These are phyloP conservation scores for Pseudognaphalium luteoalbum DNA, from an alignment of 129 eudicot species.

Conservation along the genomic window DNA sequence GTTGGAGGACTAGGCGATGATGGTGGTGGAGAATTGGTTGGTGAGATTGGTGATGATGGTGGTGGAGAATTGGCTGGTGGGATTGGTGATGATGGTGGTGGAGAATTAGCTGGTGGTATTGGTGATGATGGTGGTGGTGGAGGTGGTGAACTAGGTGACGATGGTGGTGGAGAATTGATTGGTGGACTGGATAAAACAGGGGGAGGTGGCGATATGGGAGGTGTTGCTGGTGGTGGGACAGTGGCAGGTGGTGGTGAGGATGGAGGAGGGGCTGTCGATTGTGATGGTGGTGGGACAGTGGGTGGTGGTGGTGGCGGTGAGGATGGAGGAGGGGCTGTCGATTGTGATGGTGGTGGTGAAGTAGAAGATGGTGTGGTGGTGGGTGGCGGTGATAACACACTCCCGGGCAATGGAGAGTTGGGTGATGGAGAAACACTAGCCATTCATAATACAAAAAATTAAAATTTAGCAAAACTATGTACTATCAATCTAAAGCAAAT, in stretches of 20 bases:
- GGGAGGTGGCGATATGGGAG: constrained; percentile 16
- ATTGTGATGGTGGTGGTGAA: constrained; percentile 24
- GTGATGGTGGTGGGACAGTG: constrained; percentile 28
- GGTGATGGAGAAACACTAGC: constrained; percentile 41
- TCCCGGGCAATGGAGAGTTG: constrained; percentile 29
- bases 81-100: constrained; percentile 17
- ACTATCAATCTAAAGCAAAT: neutral
- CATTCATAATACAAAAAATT: constrained; percentile 30
- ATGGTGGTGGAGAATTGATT: constrained; percentile 27
- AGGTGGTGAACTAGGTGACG: constrained; percentile 23
- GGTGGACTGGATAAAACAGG: constrained; percentile 30
- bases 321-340: constrained; percentile 31
- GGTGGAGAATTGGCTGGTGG: constrained; percentile 30
- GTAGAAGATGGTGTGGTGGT: constrained; percentile 33
- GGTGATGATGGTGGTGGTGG: constrained; percentile 43
- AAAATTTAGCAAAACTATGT: constrained; percentile 10
- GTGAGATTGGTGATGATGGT: neutral
- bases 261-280: constrained; percentile 30
- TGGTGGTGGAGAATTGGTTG: constrained; percentile 32
- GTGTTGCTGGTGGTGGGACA: constrained; percentile 30
- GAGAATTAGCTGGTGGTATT: neutral
- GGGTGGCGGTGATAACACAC: constrained; percentile 12
- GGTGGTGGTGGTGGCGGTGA: constrained; percentile 29
- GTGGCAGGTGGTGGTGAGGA: constrained; percentile 21
- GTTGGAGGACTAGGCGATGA: constrained; percentile 36